These are phyloP conservation scores for Sclerotinia minor DNA, from an alignment of 2,329 filamentous ascomycete species.

Conservation along the genomic window DNA sequence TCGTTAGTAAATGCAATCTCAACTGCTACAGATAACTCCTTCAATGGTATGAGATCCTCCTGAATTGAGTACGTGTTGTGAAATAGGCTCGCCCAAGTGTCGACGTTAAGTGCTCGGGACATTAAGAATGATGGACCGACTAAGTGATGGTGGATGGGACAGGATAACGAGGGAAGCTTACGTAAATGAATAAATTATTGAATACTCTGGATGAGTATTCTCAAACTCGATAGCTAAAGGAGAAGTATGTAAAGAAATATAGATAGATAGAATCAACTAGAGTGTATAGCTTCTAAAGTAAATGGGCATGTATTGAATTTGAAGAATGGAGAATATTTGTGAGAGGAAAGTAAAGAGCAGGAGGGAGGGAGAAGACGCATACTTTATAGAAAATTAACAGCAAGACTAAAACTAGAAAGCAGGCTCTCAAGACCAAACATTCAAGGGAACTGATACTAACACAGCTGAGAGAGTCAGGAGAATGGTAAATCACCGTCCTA, in stretches of 20 bases:
- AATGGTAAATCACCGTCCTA: too few relatives aligned
- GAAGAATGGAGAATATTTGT: neutral
- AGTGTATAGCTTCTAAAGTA: neutral
- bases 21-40: neutral
- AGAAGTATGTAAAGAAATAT: neutral
- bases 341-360: neutral
- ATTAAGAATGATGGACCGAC: too few relatives aligned
- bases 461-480: too few relatives aligned
- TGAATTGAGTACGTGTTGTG: neutral
- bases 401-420: too few relatives aligned
- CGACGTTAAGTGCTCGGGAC: neutral
- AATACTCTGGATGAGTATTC: neutral
- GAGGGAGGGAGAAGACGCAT: too few relatives aligned
- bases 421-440: too few relatives aligned
- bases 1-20: neutral
- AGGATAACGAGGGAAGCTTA: neutral
- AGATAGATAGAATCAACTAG: neutral
- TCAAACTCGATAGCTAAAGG: neutral
- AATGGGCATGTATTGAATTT: neutral
- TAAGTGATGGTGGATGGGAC: neutral
- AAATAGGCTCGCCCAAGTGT: neutral
- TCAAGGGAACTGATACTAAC: too few relatives aligned
- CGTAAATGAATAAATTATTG: neutral
- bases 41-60: neutral
- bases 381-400: too few relatives aligned